Conservation (phyloP, 148 eudicot species). For the Camellia granthamiana region DNA sequence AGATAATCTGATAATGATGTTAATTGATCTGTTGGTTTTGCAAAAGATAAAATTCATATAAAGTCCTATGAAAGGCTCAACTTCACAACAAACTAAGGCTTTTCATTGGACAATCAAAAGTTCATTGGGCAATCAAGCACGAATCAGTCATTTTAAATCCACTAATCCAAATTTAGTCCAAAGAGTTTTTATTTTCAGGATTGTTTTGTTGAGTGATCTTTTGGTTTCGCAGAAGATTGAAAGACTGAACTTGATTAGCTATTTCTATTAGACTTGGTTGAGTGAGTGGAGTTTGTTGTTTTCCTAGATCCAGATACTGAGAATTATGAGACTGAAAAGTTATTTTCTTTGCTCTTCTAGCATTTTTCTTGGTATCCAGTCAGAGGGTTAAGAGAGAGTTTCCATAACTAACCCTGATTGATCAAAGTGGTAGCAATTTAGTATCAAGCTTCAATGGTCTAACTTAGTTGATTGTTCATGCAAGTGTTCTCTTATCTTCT, state of each 20-base stretch:
- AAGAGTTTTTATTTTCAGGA: too few species aligned
- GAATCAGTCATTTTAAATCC: background rate
- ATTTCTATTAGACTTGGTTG: background rate
- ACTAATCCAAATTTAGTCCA: background rate
- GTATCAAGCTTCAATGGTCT: background rate
- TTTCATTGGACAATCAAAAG: background rate
- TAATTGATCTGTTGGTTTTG: background rate
- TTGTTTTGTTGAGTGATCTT: background rate
- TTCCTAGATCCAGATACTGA: background rate
- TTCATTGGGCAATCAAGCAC: background rate
- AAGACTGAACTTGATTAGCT: background rate
- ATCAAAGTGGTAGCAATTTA: background rate
- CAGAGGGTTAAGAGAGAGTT: background rate
- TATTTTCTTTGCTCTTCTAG: background rate
- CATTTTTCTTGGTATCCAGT: background rate
- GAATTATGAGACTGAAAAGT: background rate
- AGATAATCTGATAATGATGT: background rate
- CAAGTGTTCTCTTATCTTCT: too few species aligned
- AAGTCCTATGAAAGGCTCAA: background rate
- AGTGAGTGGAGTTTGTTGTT: background rate
- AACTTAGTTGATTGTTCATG: background rate
- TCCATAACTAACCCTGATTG: background rate
- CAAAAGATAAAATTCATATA: background rate
- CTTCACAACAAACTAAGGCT: background rate
- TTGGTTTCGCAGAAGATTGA: background rate